Conservation (phyloP, 495 filamentous ascomycete species). For the Friedmanniomyces simplex region DNA sequence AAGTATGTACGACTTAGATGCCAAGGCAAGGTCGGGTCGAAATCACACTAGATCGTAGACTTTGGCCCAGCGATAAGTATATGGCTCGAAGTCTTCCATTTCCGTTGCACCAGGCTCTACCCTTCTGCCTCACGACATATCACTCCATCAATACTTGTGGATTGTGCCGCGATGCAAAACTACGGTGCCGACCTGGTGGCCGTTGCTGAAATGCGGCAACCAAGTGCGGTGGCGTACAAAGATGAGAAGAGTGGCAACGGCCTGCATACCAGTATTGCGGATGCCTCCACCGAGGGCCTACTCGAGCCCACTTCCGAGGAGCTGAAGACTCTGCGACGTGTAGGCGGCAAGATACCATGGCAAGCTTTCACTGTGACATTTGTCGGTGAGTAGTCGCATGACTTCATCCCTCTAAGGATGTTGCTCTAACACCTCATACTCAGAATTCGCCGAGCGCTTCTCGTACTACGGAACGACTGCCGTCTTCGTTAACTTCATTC, state of each 20-base stretch:
- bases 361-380: conserved; percentile 50
- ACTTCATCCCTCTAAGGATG: too few species aligned
- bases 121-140: too few species aligned
- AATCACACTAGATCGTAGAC: too few species aligned
- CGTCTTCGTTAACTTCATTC: conserved; percentile 42
- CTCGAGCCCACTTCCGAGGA: conserved; percentile 44
- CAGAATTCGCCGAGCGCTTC: conserved; percentile 54
- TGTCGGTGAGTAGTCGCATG: too few species aligned
- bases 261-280: neutral
- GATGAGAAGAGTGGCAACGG: neutral
- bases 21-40: too few species aligned
- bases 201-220: neutral
- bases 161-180: neutral
- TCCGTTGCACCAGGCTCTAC: too few species aligned
- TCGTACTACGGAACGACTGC: conserved; percentile 21
- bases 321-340: conserved; percentile 38
- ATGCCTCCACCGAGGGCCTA: neutral
- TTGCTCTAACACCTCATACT: conserved; percentile 25
- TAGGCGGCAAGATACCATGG: conserved; percentile 45
- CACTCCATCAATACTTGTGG: neutral
- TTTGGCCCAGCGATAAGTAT: too few species aligned
- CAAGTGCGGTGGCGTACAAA: neutral
- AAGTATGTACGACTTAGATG: too few species aligned
- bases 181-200: neutral
- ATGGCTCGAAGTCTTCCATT: too few species aligned